Evolutionary conservation across 139 green algal genomes (phyloP), one percentile per base, ranked within the genome.

Genomic region (Chlorella sp.): DNA sequence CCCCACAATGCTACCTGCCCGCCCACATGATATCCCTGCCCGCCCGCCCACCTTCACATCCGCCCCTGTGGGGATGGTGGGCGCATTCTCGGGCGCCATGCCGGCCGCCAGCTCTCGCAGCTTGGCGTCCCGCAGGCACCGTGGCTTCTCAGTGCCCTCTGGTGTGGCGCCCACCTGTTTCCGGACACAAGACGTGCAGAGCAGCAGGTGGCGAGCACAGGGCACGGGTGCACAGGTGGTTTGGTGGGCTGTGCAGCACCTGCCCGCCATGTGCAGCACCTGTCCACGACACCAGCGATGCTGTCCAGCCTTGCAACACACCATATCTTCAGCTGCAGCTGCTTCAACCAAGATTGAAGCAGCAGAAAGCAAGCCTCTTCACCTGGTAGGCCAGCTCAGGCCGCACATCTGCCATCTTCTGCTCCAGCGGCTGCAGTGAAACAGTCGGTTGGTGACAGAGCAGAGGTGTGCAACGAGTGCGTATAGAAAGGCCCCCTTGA

Each of bases 331-430:
- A n/a, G 56, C 56, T 24, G 22, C 30, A 24, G 19, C 62, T 38
- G 34, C 6, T 67, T 28, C 62, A 36, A 36, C 56, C 56, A 65
- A n/a, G 22, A 65, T 30, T 20, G 56, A 9, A 20, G 26, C 24
- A 20, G 60, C 60, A 68, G 7, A 68, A 9, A 34, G n/a, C 64
- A 38, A 41, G 17, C 64, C 16, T 9, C 16, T 85, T 28, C 38
- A 94, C 95, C 92, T 98, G 95, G 81, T 98, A 98, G 72, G 91
- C 76, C 30, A 97, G 83, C 19, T 94, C 72, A 5, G 92, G 90
- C 16, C 94, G 84, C 14, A 86, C 89, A 51, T 98, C 95, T 26
- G 22, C 70, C 82, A 92, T 60, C 82, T 97, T 98, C 16, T 77
- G 82, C 5, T 92, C 90, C 3, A 76, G 75, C 0, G 86, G 48